Evolutionary conservation across 2,329 filamentous ascomycete genomes (phyloP).

Genomic region (Cytospora leucostoma): DNA sequence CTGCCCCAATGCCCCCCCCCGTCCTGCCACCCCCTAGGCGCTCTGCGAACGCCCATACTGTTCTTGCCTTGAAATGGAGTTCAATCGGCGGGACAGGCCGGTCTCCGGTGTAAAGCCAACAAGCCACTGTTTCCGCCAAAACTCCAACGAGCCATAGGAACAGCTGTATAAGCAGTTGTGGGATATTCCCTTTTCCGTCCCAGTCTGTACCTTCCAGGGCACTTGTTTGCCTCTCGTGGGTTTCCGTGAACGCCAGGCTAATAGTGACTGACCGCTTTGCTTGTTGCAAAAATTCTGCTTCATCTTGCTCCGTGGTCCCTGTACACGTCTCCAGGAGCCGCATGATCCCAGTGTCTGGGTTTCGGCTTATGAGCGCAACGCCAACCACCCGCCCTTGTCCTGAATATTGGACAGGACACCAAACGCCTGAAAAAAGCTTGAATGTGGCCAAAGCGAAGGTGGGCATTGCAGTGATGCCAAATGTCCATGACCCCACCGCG

Average conservation of each 20-base stretch:
- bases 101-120: slow-evolving; percentile 2
- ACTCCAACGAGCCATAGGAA: neutral
- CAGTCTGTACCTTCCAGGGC: neutral
- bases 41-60: neutral
- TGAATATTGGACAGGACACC: neutral
- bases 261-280: neutral
- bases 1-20: neutral
- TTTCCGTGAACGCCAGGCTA: neutral
- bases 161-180: neutral
- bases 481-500: slow-evolving; percentile 12
- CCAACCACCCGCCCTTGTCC: neutral
- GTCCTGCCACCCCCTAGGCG: too few species aligned
- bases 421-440: slow-evolving; percentile 7
- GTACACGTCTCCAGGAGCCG: neutral
- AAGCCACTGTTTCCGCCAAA: neutral
- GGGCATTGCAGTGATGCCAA: neutral
- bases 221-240: neutral
- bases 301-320: neutral
- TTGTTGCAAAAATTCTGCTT: neutral
- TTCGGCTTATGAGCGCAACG: neutral
- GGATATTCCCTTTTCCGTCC: neutral
- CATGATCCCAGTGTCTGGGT: neutral
- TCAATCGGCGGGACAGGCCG: neutral
- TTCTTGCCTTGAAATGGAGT: neutral
- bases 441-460: slow-evolving; percentile 19